phyloP scores from a whole-genome alignment of 1,139 yeast species.

The Geotrichum restrictum region DNA sequence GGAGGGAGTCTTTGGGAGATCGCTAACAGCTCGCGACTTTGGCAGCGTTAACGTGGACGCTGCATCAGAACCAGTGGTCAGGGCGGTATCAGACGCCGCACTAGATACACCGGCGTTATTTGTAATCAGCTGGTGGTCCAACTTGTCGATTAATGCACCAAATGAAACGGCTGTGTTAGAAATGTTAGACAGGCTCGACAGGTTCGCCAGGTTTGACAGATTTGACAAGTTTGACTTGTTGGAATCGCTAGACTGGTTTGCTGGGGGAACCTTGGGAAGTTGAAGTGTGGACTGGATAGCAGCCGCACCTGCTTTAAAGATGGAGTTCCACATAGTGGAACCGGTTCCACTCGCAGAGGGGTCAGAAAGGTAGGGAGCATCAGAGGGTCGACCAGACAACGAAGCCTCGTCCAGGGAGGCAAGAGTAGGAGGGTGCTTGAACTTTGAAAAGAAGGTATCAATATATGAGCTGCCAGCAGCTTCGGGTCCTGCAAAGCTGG shows the following conservation, averaged over 20 bases:
- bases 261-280: constrained; percentile 1
- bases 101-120: neutral
- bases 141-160: neutral
- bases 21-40: neutral
- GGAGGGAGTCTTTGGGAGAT: constrained; percentile 9
- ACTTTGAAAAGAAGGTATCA: constrained; percentile 20
- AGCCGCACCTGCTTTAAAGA: constrained; percentile 20
- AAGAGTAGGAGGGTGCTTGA: constrained; percentile 20
- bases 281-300: constrained; percentile 14
- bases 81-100: neutral
- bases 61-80: neutral
- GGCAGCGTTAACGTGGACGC: neutral
- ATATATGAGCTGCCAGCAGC: constrained; percentile 16
- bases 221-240: neutral
- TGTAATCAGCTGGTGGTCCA: constrained; percentile 9
- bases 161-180: neutral
- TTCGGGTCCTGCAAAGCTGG: neutral
- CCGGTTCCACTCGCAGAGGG: constrained; percentile 1
- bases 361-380: neutral
- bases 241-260: neutral
- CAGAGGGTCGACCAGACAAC: neutral
- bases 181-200: neutral
- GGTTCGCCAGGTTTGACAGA: neutral
- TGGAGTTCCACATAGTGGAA: constrained; percentile 16
- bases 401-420: constrained; percentile 4